phyloP scores from a whole-genome alignment of 257 asterid genomes.

The Petunia secreta region DNA sequence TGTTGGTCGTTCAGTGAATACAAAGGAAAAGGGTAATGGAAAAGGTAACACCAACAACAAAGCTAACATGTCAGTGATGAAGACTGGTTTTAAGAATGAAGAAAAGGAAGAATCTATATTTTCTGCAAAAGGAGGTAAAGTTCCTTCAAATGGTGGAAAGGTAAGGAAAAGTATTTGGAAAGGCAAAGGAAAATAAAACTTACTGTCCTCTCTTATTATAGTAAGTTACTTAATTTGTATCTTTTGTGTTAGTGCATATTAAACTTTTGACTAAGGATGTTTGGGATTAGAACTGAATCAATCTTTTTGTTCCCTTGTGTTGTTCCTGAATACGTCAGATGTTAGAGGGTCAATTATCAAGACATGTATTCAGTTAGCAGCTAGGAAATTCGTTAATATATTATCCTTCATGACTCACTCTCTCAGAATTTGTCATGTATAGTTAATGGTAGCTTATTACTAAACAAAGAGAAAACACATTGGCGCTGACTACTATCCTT shows the following conservation, averaged over 20 bases:
- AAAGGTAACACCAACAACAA: slow-evolving; percentile 20
- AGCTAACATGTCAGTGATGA: slow-evolving; percentile 24
- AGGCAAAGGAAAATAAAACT: slow-evolving; percentile 32
- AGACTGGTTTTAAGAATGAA: slow-evolving; percentile 27
- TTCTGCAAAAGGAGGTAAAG: slow-evolving; percentile 22
- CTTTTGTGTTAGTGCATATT: slow-evolving; percentile 18
- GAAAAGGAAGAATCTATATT: slow-evolving; percentile 23
- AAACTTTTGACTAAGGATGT: slow-evolving; percentile 14
- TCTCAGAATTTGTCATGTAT: background rate
- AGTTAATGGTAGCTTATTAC: no score
- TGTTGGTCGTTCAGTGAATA: background rate
- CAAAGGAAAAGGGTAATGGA: slow-evolving; percentile 20
- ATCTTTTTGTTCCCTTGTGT: slow-evolving; percentile 9
- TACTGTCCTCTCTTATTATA: background rate
- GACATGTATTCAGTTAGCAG: slow-evolving; percentile 10
- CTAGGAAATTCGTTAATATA: background rate
- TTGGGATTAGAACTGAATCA: slow-evolving; percentile 19
- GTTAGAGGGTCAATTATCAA: slow-evolving; percentile 6
- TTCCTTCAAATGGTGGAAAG: slow-evolving; percentile 32
- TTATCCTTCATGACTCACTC: background rate
- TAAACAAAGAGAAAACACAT: no score
- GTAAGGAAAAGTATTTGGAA: slow-evolving; percentile 33
- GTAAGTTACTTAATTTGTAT: background rate
- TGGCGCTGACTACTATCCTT: no score
- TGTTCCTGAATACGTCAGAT: background rate